Evolutionary conservation across 1,284 basidiomycete species (phyloP), one percentile per base, ranked within the genome.

Genomic region (Microbotryum intermedium): DNA sequence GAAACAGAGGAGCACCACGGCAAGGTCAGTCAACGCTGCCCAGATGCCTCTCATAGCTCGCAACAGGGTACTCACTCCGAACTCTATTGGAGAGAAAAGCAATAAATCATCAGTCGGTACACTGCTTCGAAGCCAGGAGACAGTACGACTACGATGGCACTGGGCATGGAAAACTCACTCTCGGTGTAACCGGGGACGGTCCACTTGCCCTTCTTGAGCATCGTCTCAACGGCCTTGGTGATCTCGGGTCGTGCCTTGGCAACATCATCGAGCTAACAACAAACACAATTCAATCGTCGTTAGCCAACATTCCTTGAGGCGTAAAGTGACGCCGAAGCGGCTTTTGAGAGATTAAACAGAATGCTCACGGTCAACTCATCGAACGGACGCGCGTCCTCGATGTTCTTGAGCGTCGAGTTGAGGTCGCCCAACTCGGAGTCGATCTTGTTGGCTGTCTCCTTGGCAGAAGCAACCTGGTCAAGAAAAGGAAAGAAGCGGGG

Each of bases 201-300:
- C 88, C 91, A 98, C 81, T 97, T 97, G 77, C 95, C 95, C 81
- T 98, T 95, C 83, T 89, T 87, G 72, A 97, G 77, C 92, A 97
- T 97, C 72, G 84, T 92, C 80, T 97, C 91, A 70, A 97, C 90
- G 52, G 90, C 85, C 78, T 95, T 85, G 55, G 82, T 79, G 75
- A 98, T 87, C 77, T 92, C 90, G 52, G 95, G 95, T 76, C 93
- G 87, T 54, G 95, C 94, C 67, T 86, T 81, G 69, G 87, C 85
- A 70, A 98, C 89, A 70, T 99, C 95, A 72, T 88, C 85, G 66
- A 85, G 80, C 90, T 92, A 68, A 39, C 42, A 48, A 48, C 26
- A 53, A 3, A 34, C 18, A 59, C 28, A 34, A 13, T 43, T 42
- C 26, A 39, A n/a, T 20, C 3, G 9, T 44, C 23, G 1, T 23